phyloP scores from a whole-genome alignment of 2,329 filamentous ascomycete species.

The Ascocoryne sarcoides region DNA sequence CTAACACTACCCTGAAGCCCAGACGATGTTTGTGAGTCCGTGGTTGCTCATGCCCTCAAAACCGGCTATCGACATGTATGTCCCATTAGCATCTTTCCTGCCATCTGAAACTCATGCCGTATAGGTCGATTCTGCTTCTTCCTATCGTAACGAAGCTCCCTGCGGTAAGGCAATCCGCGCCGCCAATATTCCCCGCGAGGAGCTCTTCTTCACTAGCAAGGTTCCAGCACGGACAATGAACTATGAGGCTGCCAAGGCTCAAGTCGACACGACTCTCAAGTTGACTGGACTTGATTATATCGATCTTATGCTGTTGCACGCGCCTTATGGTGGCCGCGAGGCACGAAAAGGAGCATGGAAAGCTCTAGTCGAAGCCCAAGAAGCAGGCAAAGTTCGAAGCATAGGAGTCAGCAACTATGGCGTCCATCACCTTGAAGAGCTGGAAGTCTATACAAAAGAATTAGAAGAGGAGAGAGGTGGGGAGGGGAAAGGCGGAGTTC shows the following conservation, averaged over 20 bases:
- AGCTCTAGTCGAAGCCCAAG: conserved; percentile 54
- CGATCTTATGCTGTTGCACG: conserved; percentile 51
- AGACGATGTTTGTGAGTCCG: conserved; percentile 45
- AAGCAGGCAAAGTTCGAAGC: conserved; percentile 51
- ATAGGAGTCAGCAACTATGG: conserved; percentile 60
- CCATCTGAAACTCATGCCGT: not conserved
- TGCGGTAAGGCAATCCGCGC: conserved; percentile 41
- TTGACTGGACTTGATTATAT: not conserved
- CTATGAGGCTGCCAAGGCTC: not conserved
- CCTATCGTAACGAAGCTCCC: conserved; percentile 49
- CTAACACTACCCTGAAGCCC: conserved; percentile 39
- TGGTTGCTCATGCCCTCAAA: conserved; percentile 44
- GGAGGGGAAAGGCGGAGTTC: not conserved
- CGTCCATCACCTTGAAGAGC: conserved; percentile 51
- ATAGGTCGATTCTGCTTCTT: conserved; percentile 48
- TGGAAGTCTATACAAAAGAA: conserved; percentile 50
- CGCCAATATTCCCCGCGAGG: conserved; percentile 38
- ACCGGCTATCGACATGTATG: conserved; percentile 47
- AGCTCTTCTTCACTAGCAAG: conserved; percentile 57
- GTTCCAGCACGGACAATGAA: conserved; percentile 35
- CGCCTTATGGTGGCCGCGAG: conserved; percentile 48
- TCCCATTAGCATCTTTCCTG: not conserved
- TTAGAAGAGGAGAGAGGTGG: conserved; percentile 48
- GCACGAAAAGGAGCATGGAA: conserved; percentile 52
- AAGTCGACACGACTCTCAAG: not conserved